Evolutionary conservation across 257 asterid genomes (phyloP).

Genomic region (Nicotiana attenuata): DNA sequence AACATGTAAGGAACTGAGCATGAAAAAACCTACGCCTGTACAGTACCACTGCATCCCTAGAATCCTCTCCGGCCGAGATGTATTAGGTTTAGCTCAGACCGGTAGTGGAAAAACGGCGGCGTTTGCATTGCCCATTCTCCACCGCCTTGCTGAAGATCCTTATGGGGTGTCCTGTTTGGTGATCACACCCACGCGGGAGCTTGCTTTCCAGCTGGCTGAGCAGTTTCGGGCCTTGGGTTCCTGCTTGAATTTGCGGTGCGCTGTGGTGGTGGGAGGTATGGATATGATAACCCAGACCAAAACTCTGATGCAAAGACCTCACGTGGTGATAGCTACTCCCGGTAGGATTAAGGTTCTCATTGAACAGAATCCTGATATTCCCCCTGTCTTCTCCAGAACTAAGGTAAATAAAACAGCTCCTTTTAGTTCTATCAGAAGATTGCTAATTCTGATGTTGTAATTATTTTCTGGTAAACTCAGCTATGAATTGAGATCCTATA

Average conservation of each 20-base stretch:
- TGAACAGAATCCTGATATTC: constrained; percentile 68
- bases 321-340: constrained; percentile 87
- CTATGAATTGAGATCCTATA: not conserved
- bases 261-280: constrained; percentile 92
- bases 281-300: constrained; percentile 73
- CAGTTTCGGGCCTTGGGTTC: constrained; percentile 91
- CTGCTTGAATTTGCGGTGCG: constrained; percentile 61
- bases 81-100: constrained; percentile 84
- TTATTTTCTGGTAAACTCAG: not conserved
- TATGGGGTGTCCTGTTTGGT: constrained; percentile 87
- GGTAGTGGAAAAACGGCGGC: constrained; percentile 97
- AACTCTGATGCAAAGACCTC: constrained; percentile 67
- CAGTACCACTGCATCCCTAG: constrained; percentile 90
- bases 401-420: constrained; percentile 48
- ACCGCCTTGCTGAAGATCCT: constrained; percentile 64
- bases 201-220: constrained; percentile 88
- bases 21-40: constrained; percentile 87
- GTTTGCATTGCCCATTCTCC: constrained; percentile 84
- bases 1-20: constrained; percentile 81
- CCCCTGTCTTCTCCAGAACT: constrained; percentile 66
- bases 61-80: constrained; percentile 79
- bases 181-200: constrained; percentile 87
- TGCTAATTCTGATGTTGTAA: not conserved
- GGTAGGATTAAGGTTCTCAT: constrained; percentile 92
- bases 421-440: not conserved